phyloP scores from a whole-genome alignment of 139 green algal species.

The Mesotaenium endlicherianum region DNA sequence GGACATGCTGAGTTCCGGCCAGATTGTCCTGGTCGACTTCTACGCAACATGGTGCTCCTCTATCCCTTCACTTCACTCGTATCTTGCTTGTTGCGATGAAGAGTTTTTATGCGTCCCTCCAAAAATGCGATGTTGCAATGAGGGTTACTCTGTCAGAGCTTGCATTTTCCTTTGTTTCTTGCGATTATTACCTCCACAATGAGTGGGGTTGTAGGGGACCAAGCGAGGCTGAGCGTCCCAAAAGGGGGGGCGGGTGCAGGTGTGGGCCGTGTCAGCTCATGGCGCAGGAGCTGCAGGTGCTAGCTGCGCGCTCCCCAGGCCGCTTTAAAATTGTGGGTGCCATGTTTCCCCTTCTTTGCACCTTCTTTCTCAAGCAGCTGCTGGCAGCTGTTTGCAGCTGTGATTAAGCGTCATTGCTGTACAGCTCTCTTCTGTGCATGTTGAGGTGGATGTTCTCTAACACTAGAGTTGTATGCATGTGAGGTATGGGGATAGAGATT shows the following conservation, averaged over 20 bases:
- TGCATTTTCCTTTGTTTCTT: too few species aligned
- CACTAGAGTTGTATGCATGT: neutral
- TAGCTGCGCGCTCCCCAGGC: neutral
- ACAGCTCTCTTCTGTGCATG: neutral
- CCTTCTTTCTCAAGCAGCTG: neutral
- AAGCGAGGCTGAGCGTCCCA: too few species aligned
- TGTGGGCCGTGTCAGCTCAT: conserved; percentile 76
- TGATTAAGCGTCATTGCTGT: neutral
- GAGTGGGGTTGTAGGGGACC: too few species aligned
- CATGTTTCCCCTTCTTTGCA: neutral
- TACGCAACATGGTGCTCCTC: conserved; percentile 14
- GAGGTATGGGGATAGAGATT: neutral
- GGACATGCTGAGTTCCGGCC: neutral
- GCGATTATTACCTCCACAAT: too few species aligned
- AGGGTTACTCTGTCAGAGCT: too few species aligned
- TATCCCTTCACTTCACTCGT: too few species aligned
- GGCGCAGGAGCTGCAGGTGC: conserved; percentile 39
- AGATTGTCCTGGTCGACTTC: conserved; percentile 19
- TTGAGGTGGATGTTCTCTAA: neutral
- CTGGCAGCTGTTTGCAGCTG: neutral
- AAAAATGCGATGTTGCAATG: too few species aligned
- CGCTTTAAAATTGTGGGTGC: neutral
- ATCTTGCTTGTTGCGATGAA: too few species aligned
- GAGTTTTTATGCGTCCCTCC: too few species aligned
- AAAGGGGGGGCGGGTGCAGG: neutral